These are phyloP conservation scores for Pleurozium schreberi DNA, from an alignment of 225 moss, liverwort and hornwort species.

Conservation along the genomic window DNA sequence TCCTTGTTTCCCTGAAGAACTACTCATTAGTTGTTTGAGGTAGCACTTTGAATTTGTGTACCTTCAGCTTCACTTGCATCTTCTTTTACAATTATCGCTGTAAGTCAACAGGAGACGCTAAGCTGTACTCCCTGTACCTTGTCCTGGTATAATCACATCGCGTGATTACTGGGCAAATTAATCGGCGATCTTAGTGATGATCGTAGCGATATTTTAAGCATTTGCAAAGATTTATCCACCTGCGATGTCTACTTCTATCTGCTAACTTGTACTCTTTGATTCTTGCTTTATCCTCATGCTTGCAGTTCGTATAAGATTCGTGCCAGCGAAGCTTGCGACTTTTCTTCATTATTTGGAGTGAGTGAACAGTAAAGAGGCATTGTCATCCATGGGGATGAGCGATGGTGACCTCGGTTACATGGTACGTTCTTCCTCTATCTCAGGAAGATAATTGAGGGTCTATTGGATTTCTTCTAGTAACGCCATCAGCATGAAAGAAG, in stretches of 20 bases:
- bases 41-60: not conserved
- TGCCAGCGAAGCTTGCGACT: slow-evolving; percentile 1
- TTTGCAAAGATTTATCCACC: not conserved
- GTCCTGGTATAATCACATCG: not conserved
- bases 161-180: not conserved
- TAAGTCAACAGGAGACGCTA: not conserved
- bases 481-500: not conserved
- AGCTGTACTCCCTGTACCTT: not conserved
- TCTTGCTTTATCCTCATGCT: not conserved
- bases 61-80: not conserved
- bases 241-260: not conserved
- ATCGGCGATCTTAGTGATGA: not conserved
- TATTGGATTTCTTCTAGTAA: not conserved
- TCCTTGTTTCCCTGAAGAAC: not conserved
- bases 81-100: not conserved
- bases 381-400: slow-evolving; percentile 31
- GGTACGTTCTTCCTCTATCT: slow-evolving; percentile 2
- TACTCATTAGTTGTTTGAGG: not conserved
- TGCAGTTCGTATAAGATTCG: not conserved
- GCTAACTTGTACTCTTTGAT: not conserved
- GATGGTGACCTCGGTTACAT: slow-evolving; percentile 32
- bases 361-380: not conserved
- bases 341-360: not conserved
- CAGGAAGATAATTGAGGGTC: not conserved
- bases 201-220: not conserved